These are phyloP conservation scores for Capronia coronata DNA, from an alignment of 2,329 filamentous ascomycete genomes.

Conservation along the genomic window DNA sequence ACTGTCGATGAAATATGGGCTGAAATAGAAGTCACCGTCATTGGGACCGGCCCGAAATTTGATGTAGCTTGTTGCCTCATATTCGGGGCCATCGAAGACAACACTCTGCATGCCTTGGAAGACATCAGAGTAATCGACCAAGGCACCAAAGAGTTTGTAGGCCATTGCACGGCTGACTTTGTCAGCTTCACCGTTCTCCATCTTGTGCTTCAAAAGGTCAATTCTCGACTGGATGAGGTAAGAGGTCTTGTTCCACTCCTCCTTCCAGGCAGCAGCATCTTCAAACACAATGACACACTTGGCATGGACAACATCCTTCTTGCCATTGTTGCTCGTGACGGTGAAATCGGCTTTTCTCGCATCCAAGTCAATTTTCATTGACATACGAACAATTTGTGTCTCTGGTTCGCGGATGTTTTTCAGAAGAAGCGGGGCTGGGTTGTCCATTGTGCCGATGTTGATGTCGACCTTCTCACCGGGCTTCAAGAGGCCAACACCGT, in stretches of 20 bases:
- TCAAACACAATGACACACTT: constrained; percentile 32
- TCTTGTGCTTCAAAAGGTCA: constrained; percentile 30
- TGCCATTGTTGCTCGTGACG: constrained; percentile 27
- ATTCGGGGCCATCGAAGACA: constrained; percentile 33
- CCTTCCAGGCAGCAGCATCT: constrained; percentile 28
- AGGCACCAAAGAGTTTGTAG: constrained; percentile 34
- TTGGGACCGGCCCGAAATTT: constrained; percentile 30
- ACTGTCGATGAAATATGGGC: constrained; percentile 37
- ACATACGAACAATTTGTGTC: constrained; percentile 24
- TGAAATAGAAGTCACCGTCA: constrained; percentile 33
- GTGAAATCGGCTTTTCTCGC: constrained; percentile 28
- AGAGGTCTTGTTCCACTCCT: constrained; percentile 30
- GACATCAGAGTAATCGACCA: constrained; percentile 34
- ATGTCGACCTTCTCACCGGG: constrained; percentile 28
- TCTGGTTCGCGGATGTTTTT: constrained; percentile 29
- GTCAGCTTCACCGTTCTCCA: constrained; percentile 30
- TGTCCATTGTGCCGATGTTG: constrained; percentile 30
- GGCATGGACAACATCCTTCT: constrained; percentile 29
- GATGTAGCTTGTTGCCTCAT: constrained; percentile 35
- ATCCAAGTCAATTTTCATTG: constrained; percentile 27
- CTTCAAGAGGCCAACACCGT: constrained; percentile 34
- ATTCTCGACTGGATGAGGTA: constrained; percentile 34
- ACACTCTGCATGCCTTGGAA: constrained; percentile 37
- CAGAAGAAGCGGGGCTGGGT: constrained; percentile 27
- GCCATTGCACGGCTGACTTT: constrained; percentile 33